phyloP scores from a whole-genome alignment of 495 filamentous ascomycete genomes.

The Lophium mytilinum region DNA sequence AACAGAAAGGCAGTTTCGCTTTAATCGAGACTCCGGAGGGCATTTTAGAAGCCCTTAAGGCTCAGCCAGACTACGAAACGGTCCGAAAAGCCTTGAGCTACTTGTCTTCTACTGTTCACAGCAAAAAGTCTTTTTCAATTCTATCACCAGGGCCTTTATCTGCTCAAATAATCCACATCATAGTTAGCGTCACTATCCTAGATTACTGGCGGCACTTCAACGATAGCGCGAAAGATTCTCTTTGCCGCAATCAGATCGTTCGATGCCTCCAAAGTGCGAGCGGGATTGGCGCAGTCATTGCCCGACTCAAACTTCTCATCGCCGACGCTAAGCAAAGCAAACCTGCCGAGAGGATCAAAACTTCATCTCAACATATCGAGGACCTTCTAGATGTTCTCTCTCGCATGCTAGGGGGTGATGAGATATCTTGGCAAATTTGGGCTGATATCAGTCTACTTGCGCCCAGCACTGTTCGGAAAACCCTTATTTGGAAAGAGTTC shows the following conservation, averaged over 20 bases:
- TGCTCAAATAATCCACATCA: constrained; percentile 59
- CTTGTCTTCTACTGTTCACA: constrained; percentile 37
- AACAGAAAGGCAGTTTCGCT: constrained; percentile 10
- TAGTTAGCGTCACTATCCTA: constrained; percentile 63
- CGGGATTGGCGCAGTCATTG: constrained; percentile 61
- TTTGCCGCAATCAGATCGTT: constrained; percentile 41
- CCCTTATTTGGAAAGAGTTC: constrained; percentile 58
- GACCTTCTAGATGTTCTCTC: constrained; percentile 43
- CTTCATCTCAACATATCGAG: constrained; percentile 35
- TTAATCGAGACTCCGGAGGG: constrained; percentile 42
- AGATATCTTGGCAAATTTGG: constrained; percentile 50
- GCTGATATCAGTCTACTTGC: constrained; percentile 34
- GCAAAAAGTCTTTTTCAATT: constrained; percentile 46
- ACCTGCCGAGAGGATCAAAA: constrained; percentile 31
- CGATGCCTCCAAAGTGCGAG: constrained; percentile 62
- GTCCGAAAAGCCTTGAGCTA: constrained; percentile 46
- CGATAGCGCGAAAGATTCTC: constrained; percentile 18
- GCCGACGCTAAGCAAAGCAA: constrained; percentile 30
- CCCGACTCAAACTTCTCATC: constrained; percentile 51
- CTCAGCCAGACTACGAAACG: constrained; percentile 53
- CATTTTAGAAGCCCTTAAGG: constrained; percentile 54
- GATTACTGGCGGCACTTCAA: constrained; percentile 60
- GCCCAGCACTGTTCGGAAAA: constrained; percentile 35
- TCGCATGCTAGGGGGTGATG: constrained; percentile 47
- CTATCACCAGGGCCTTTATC: constrained; percentile 52